Evolutionary conservation across 108 stramenopile species (phyloP).

Genomic region (Fragilaria crotonensis): DNA sequence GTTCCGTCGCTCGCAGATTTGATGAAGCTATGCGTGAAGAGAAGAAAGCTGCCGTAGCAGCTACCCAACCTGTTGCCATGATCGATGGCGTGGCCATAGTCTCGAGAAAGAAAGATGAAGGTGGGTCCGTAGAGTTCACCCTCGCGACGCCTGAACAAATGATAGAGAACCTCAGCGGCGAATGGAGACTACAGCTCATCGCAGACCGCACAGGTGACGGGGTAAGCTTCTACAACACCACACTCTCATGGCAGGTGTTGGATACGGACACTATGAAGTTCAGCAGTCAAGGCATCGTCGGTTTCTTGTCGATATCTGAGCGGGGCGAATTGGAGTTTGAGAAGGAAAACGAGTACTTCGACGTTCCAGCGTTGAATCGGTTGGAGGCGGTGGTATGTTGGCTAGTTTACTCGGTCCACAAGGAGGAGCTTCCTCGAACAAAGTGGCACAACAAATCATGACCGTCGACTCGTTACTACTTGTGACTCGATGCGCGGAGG

Average conservation of each 20-base stretch:
- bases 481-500: conserved; percentile 35
- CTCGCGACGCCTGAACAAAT: conserved; percentile 52
- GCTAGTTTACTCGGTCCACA: conserved; percentile 32
- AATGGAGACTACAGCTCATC: conserved; percentile 75
- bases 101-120: conserved; percentile 19
- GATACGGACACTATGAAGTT: conserved; percentile 44
- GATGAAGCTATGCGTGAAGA: conserved; percentile 53
- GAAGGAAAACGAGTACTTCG: conserved; percentile 37
- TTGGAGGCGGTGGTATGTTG: conserved; percentile 33
- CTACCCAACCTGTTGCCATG: conserved; percentile 37
- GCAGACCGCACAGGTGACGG: conserved; percentile 79
- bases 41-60: conserved; percentile 5
- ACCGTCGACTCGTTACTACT: conserved; percentile 68
- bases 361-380: conserved; percentile 22
- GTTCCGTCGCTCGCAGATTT: conserved; percentile 56
- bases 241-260: conserved; percentile 52
- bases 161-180: conserved; percentile 53
- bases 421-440: conserved; percentile 27
- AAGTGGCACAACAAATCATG: conserved; percentile 61
- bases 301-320: conserved; percentile 35
- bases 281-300: conserved; percentile 29
- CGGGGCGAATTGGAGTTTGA: conserved; percentile 47
- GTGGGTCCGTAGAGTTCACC: conserved; percentile 37
- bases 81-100: conserved; percentile 46
- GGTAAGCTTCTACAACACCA: conserved; percentile 74